Percentiles rank a stretch among this genome's conserved stretches.
These are phyloP conservation scores for Rhodomyrtus psidioides DNA, from an alignment of 441 rosid species.

Conservation along the genomic window DNA sequence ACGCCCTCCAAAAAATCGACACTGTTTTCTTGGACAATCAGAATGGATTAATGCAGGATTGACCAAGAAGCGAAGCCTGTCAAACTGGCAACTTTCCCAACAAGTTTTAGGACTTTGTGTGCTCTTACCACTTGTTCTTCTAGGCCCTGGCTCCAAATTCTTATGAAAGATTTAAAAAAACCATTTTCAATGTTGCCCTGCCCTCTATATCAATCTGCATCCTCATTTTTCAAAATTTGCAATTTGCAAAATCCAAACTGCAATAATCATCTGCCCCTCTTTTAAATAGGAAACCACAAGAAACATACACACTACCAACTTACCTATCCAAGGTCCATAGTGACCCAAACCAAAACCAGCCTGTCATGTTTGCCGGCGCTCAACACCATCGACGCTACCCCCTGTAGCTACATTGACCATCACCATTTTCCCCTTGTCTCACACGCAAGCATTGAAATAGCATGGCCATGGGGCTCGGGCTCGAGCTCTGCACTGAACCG, in stretches of 20 bases:
- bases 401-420: background rate
- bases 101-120: background rate
- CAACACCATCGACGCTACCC: background rate
- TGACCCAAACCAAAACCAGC: background rate
- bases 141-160: background rate
- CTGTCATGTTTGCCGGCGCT: background rate
- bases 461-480: background rate
- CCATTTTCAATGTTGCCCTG: background rate
- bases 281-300: background rate
- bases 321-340: background rate
- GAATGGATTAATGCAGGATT: background rate
- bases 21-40: background rate
- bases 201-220: background rate
- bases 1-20: rapidly evolving
- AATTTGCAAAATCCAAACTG: background rate
- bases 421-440: background rate
- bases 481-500: background rate
- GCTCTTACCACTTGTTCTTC: background rate
- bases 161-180: background rate
- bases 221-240: background rate
- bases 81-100: no score
- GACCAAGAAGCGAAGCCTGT: background rate
- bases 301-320: background rate
- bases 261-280: background rate
- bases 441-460: background rate